These are phyloP conservation scores for Shiraia bambusicola DNA, from an alignment of 2,329 filamentous ascomycete genomes.

Conservation along the genomic window DNA sequence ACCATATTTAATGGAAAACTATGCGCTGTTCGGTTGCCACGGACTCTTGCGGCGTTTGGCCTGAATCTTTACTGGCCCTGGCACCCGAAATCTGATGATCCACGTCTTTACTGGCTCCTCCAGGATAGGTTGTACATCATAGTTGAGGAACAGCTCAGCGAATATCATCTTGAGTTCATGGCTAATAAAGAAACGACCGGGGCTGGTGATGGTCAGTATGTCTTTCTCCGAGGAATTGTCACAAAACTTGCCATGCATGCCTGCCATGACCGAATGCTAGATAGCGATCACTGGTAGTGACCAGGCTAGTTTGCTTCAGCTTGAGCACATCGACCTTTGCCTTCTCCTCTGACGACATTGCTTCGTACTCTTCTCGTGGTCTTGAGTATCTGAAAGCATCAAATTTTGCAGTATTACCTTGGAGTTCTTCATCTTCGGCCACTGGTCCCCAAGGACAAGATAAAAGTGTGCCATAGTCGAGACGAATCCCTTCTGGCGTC, in stretches of 20 bases:
- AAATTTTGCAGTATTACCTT: constrained; percentile 17
- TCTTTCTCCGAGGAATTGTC: constrained; percentile 26
- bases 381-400: constrained; percentile 31
- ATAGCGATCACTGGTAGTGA: constrained; percentile 55
- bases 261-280: constrained; percentile 60
- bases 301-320: constrained; percentile 52
- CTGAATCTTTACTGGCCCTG: constrained; percentile 10
- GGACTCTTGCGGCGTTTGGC: constrained; percentile 9
- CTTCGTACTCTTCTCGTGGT: constrained; percentile 20
- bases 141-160: constrained; percentile 41
- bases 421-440: constrained; percentile 19
- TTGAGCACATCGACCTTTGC: constrained; percentile 17
- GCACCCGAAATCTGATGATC: constrained; percentile 14
- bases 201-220: constrained; percentile 23
- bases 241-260: constrained; percentile 44
- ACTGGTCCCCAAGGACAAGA: constrained; percentile 21
- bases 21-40: constrained; percentile 23
- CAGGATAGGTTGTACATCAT: constrained; percentile 35
- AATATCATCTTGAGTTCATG: constrained; percentile 44
- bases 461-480: constrained; percentile 19
- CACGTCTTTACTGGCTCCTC: constrained; percentile 26
- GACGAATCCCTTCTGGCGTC: constrained; percentile 65
- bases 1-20: too few relatives aligned
- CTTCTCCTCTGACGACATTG: constrained; percentile 20
- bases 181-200: constrained; percentile 43